Evolutionary conservation across 2,329 filamentous ascomycete species (phyloP).

Genomic region (Sarocladium kiliense): DNA sequence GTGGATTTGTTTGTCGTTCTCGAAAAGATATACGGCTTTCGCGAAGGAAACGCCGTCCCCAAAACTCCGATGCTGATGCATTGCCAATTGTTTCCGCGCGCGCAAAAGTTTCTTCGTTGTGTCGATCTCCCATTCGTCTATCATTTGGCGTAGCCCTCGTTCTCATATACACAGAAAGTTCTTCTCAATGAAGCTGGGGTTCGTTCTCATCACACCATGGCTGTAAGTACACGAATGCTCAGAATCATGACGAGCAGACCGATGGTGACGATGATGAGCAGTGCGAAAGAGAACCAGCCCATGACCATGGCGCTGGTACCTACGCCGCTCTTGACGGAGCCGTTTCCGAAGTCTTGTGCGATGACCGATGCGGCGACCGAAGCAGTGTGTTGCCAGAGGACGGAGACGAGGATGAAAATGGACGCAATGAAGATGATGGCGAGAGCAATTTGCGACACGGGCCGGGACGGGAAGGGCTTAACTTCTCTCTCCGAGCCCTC

Average conservation of each 20-base stretch:
- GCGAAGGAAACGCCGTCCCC: background rate
- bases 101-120: background rate
- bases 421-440: slow-evolving; percentile 82
- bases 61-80: slow-evolving; percentile 10
- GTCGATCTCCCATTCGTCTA: slow-evolving; percentile 4
- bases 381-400: slow-evolving; percentile 89
- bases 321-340: slow-evolving; percentile 78
- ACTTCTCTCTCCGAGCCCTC: slow-evolving; percentile 82
- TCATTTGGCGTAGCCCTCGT: slow-evolving; percentile 3
- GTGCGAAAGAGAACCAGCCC: slow-evolving; percentile 93
- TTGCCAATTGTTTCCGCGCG: slow-evolving; percentile 1
- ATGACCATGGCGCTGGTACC: slow-evolving; percentile 95
- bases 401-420: slow-evolving; percentile 68
- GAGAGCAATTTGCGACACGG: slow-evolving; percentile 87
- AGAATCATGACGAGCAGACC: slow-evolving; percentile 94
- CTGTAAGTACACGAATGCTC: slow-evolving; percentile 75
- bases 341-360: slow-evolving; percentile 87
- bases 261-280: slow-evolving; percentile 93
- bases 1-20: background rate
- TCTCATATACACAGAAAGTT: slow-evolving; percentile 7
- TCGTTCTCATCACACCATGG: slow-evolving; percentile 42
- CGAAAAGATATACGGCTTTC: background rate
- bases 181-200: too few species aligned
- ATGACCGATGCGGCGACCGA: slow-evolving; percentile 93
- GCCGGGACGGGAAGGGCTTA: slow-evolving; percentile 87